phyloP scores from a whole-genome alignment of 768 basidiomycete species.

The Grammothele lineata region DNA sequence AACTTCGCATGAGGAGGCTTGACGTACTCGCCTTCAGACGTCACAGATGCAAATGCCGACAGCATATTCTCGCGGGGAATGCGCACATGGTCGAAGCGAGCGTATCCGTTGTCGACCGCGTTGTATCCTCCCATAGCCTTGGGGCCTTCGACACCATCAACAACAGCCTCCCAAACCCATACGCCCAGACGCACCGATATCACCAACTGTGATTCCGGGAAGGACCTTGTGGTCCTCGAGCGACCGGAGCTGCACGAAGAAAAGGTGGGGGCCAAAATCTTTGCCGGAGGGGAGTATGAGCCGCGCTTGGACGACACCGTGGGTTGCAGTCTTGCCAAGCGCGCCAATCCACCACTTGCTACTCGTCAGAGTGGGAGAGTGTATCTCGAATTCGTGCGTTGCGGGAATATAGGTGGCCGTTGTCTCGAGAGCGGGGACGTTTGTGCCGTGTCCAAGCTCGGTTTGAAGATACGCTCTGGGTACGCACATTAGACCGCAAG shows the following conservation, averaged over 20 bases:
- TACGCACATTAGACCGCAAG: not conserved
- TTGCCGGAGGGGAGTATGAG: constrained; percentile 58
- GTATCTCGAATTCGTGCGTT: constrained; percentile 65
- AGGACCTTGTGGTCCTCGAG: constrained; percentile 55
- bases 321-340: constrained; percentile 67
- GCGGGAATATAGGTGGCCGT: constrained; percentile 72
- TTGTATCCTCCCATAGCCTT: constrained; percentile 49
- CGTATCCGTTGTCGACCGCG: constrained; percentile 64
- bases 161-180: not conserved
- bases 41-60: constrained; percentile 67
- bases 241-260: constrained; percentile 66
- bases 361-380: constrained; percentile 71
- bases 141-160: constrained; percentile 38
- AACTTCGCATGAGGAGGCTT: constrained; percentile 70
- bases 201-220: constrained; percentile 61
- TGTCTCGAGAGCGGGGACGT: constrained; percentile 65
- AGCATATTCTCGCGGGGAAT: constrained; percentile 73
- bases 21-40: constrained; percentile 58
- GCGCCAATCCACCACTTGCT: constrained; percentile 84
- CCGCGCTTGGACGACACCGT: constrained; percentile 74
- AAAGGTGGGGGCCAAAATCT: constrained; percentile 69
- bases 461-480: constrained; percentile 68
- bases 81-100: constrained; percentile 58
- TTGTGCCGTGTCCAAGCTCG: constrained; percentile 75
- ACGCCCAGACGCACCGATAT: constrained; percentile 60